Conservation (phyloP, 345 rosid species). For the Syzygium grande region DNA sequence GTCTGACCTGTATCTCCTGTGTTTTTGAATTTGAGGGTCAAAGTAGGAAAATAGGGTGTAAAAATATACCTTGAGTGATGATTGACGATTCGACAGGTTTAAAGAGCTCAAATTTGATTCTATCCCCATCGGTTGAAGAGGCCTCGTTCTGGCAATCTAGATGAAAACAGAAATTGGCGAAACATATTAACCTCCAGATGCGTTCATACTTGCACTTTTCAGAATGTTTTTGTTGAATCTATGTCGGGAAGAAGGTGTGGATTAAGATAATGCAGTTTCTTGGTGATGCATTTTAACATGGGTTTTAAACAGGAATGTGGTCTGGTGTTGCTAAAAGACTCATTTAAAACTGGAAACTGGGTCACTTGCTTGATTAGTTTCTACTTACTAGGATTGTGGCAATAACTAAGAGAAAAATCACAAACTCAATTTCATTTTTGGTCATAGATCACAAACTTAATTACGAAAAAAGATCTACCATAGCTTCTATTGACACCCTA, state of each 20-base stretch:
- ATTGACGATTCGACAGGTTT: too few relatives aligned
- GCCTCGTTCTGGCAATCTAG: too few relatives aligned
- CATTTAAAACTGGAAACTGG: neutral
- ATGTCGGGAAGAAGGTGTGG: neutral
- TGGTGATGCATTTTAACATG: neutral
- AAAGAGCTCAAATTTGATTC: too few relatives aligned
- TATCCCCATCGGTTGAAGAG: too few relatives aligned
- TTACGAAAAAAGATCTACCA: neutral
- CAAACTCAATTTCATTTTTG: neutral
- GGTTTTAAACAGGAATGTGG: constrained; percentile 48
- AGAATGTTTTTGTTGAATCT: neutral
- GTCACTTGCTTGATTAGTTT: neutral
- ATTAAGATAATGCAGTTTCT: neutral
- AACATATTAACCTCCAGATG: too few relatives aligned
- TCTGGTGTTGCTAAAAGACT: constrained; percentile 53
- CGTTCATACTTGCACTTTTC: too few relatives aligned
- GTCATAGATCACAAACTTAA: neutral
- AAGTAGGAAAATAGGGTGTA: too few relatives aligned
- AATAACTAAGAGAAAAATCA: neutral
- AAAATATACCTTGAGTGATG: too few relatives aligned
- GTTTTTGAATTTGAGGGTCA: too few relatives aligned
- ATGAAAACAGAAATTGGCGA: too few relatives aligned
- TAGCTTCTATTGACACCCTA: neutral
- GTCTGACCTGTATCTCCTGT: too few relatives aligned
- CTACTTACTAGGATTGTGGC: neutral